These are phyloP conservation scores for Flagelloscypha sp. DNA, from an alignment of 768 basidiomycete species.

Conservation along the genomic window DNA sequence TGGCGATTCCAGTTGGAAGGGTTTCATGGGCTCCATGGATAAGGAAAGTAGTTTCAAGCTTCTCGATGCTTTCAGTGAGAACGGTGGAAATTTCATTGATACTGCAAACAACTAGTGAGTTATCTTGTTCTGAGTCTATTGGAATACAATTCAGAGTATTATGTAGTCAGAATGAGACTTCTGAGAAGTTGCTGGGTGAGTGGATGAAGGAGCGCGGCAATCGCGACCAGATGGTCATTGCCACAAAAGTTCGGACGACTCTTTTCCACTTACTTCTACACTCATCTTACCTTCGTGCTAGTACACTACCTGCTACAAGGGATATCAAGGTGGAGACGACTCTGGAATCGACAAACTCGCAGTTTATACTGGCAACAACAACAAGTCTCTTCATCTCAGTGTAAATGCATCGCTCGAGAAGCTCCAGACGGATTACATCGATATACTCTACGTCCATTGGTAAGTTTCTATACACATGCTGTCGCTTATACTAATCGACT, in stretches of 20 bases:
- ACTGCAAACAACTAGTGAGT: constrained; percentile 36
- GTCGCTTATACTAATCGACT: constrained; percentile 17
- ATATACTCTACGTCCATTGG: constrained; percentile 34
- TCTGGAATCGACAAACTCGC: constrained; percentile 6
- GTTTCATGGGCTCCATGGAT: constrained; percentile 28
- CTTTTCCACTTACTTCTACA: background rate
- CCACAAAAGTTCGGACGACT: constrained; percentile 21
- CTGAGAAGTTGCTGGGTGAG: constrained; percentile 46
- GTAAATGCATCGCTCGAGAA: constrained; percentile 29
- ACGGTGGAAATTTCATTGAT: constrained; percentile 38
- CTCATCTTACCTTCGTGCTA: constrained; percentile 6
- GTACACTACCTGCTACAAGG: constrained; percentile 15
- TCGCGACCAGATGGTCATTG: constrained; percentile 33
- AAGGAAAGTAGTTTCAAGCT: constrained; percentile 34
- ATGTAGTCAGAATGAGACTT: constrained; percentile 43
- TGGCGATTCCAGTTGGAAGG: constrained; percentile 21
- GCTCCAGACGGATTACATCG: constrained; percentile 30
- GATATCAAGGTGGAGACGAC: constrained; percentile 3
- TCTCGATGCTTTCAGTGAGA: constrained; percentile 33
- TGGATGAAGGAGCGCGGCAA: constrained; percentile 33
- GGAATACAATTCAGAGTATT: background rate
- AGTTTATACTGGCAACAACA: constrained; percentile 38
- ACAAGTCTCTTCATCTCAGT: constrained; percentile 34
- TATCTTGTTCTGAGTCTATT: background rate
- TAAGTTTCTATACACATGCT: constrained; percentile 4